phyloP scores from a whole-genome alignment of 192 early-diverging fungal species.

The Gaertneriomyces semiglobifer region DNA sequence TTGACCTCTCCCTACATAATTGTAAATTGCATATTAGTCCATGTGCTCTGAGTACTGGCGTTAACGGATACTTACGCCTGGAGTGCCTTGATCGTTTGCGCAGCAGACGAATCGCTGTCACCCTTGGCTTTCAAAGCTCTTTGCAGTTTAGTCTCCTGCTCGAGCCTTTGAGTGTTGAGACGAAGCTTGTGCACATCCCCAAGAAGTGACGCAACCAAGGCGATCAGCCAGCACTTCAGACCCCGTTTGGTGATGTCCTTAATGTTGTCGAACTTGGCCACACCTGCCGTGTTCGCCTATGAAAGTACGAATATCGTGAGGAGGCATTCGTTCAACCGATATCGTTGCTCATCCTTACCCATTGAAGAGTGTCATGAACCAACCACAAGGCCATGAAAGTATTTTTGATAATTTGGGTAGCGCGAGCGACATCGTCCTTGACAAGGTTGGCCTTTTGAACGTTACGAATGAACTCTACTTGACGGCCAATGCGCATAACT shows the following conservation, averaged over 20 bases:
- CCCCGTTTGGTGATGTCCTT: conserved; percentile 59
- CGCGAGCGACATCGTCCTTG: conserved; percentile 60
- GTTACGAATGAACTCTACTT: conserved; percentile 62
- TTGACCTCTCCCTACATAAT: conserved; percentile 51
- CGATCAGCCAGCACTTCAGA: conserved; percentile 65
- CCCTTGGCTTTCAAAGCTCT: conserved; percentile 27
- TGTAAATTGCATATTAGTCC: conserved; percentile 46
- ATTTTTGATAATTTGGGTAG: conserved; percentile 54
- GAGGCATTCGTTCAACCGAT: background rate
- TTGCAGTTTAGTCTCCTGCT: conserved; percentile 30
- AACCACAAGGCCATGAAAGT: conserved; percentile 61
- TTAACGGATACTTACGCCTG: conserved; percentile 33
- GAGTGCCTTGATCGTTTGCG: conserved; percentile 25
- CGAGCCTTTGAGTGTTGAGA: conserved; percentile 46
- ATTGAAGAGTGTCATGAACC: conserved; percentile 57
- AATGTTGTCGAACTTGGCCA: conserved; percentile 61
- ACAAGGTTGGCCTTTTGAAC: conserved; percentile 52
- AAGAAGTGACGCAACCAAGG: conserved; percentile 59
- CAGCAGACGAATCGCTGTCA: conserved; percentile 22
- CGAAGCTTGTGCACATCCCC: conserved; percentile 65
- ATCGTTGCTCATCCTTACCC: conserved; percentile 44
- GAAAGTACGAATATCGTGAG: background rate
- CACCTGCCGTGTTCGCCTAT: conserved; percentile 56
- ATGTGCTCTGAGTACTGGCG: conserved; percentile 47
- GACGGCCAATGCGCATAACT: conserved; percentile 70